Percentiles rank a stretch among this genome's conserved stretches.
phyloP scores from a whole-genome alignment of 2,329 filamentous ascomycete species.

The Fusarium chlamydosporum region DNA sequence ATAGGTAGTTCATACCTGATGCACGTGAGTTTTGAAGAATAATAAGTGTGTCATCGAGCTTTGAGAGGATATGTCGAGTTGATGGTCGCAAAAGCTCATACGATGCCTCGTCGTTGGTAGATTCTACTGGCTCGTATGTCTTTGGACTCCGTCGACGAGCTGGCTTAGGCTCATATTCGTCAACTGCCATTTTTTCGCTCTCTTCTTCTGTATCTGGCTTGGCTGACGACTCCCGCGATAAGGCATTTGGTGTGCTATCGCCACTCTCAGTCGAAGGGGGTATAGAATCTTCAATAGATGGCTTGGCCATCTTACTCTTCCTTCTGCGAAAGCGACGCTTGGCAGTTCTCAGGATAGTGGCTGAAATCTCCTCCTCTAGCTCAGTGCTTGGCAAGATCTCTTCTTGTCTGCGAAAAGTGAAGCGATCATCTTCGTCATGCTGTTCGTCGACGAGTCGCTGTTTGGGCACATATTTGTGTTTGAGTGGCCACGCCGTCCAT shows the following conservation, averaged over 20 bases:
- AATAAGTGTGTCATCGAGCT: slow-evolving; percentile 77
- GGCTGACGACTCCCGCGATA: slow-evolving; percentile 41
- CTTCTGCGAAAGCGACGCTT: slow-evolving; percentile 71
- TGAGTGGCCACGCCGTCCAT: slow-evolving; percentile 92
- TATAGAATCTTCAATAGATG: slow-evolving; percentile 44
- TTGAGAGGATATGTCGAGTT: slow-evolving; percentile 76
- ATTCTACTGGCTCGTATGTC: slow-evolving; percentile 66
- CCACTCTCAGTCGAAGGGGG: slow-evolving; percentile 20
- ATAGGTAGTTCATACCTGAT: slow-evolving; percentile 59
- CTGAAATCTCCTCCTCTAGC: slow-evolving; percentile 79
- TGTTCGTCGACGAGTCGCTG: slow-evolving; percentile 64
- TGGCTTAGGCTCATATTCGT: slow-evolving; percentile 9
- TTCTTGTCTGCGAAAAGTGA: slow-evolving; percentile 64
- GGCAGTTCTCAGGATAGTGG: slow-evolving; percentile 74
- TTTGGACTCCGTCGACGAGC: slow-evolving; percentile 14
- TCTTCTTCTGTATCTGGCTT: slow-evolving; percentile 39
- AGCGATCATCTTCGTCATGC: slow-evolving; percentile 64
- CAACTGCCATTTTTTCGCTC: slow-evolving; percentile 28
- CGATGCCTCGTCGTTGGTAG: slow-evolving; percentile 79
- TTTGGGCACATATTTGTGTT: slow-evolving; percentile 71
- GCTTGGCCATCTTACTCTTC: slow-evolving; percentile 36
- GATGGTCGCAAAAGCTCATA: slow-evolving; percentile 75
- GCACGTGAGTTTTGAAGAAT: slow-evolving; percentile 77
- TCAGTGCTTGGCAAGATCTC: slow-evolving; percentile 67
- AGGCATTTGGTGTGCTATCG: slow-evolving; percentile 14